These are phyloP conservation scores for Salmacisia buchloeana DNA, from an alignment of 1,284 basidiomycete genomes.

Conservation along the genomic window DNA sequence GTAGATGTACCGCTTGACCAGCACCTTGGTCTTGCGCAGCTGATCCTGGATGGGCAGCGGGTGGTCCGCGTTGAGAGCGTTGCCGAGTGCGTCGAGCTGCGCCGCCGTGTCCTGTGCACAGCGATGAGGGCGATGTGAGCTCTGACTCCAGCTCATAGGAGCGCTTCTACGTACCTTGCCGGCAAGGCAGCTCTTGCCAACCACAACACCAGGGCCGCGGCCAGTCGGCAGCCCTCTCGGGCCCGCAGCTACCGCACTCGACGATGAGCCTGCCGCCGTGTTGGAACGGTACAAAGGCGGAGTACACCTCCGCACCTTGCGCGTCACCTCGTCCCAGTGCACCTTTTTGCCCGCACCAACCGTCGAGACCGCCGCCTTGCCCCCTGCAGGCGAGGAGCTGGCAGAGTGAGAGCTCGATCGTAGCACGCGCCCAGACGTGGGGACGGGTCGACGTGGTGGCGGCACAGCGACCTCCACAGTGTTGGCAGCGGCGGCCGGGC, in stretches of 20 bases:
- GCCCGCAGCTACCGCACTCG: neutral
- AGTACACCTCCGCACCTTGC: neutral
- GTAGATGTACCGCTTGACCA: constrained; percentile 1
- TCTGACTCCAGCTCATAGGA: neutral
- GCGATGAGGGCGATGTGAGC: neutral
- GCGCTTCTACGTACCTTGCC: neutral
- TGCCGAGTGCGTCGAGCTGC: neutral
- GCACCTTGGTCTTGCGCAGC: neutral
- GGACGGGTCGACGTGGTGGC: too few species aligned
- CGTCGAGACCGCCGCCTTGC: neutral
- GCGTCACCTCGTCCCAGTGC: neutral
- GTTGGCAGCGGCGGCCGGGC: too few species aligned
- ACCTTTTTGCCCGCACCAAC: neutral
- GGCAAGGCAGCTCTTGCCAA: neutral
- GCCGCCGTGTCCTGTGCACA: neutral
- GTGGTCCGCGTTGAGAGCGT: neutral
- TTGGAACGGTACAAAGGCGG: neutral
- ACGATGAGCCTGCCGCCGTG: neutral
- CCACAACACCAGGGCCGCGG: neutral
- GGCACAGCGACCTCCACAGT: too few species aligned
- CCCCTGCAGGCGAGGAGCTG: neutral
- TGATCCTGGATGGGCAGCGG: neutral
- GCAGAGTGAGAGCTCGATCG: too few species aligned
- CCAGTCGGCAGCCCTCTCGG: neutral
- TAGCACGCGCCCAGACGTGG: too few species aligned